Evolutionary conservation across 345 rosid species (phyloP).

Genomic region (Citrus medica): DNA sequence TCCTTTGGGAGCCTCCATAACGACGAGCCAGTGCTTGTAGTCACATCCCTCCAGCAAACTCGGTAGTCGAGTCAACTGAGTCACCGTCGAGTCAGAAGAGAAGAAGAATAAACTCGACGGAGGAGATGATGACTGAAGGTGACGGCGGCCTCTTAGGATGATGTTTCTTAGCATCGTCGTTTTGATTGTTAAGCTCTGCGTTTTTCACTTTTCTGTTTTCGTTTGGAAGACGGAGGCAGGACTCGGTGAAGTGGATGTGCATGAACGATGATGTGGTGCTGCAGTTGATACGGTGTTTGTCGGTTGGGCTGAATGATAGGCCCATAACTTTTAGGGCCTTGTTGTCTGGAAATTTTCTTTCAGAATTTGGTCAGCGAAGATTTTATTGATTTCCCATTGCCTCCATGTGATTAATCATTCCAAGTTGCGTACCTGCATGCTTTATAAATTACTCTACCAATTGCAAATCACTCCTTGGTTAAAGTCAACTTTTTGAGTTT

Average conservation of each 20-base stretch:
- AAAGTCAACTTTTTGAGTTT: too few relatives aligned
- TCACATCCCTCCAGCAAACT: conserved; percentile 43
- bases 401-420: too few relatives aligned
- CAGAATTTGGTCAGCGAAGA: neutral
- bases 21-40: conserved; percentile 17
- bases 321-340: neutral
- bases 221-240: neutral
- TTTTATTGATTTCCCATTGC: too few relatives aligned
- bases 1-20: conserved; percentile 43
- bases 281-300: neutral
- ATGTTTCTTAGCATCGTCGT: conserved; percentile 8
- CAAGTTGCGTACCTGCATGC: too few relatives aligned
- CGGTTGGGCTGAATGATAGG: neutral
- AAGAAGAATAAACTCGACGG: conserved; percentile 6
- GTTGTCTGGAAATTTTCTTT: neutral
- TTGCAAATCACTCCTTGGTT: too few relatives aligned
- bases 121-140: neutral
- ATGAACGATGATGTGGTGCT: neutral
- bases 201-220: neutral
- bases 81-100: conserved; percentile 13
- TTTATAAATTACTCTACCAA: too few relatives aligned
- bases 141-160: conserved; percentile 5
- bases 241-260: neutral
- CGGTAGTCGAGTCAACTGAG: conserved; percentile 25
- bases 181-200: neutral